A percentile compares a stretch with the other conserved stretches of the same genome.
phyloP scores from a whole-genome alignment of 192 early-diverging fungal genomes.

The Spizellomyces punctatus region DNA sequence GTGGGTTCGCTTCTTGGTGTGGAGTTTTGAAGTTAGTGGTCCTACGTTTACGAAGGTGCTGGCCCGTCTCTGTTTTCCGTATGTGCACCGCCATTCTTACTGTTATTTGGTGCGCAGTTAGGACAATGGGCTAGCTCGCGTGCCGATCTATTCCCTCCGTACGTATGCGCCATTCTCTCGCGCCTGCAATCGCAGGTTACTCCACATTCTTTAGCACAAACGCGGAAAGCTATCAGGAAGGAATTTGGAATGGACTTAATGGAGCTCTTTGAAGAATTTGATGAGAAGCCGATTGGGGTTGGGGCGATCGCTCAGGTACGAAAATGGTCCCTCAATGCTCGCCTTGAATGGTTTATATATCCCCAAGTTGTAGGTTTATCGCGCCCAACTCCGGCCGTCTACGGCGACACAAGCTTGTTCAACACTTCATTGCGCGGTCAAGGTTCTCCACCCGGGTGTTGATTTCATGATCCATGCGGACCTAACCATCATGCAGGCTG shows the following conservation, averaged over 20 bases:
- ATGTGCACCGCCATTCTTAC: neutral
- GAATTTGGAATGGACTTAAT: conserved; percentile 69
- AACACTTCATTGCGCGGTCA: conserved; percentile 66
- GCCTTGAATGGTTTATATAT: neutral
- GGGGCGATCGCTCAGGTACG: conserved; percentile 94
- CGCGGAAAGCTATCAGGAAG: conserved; percentile 61
- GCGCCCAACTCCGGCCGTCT: conserved; percentile 14
- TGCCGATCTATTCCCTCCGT: conserved; percentile 79
- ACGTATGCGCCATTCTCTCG: conserved; percentile 74
- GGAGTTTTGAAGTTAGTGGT: conserved; percentile 81
- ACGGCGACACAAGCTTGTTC: neutral
- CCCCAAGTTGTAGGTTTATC: conserved; percentile 15
- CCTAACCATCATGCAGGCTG: conserved; percentile 76
- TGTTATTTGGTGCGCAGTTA: conserved; percentile 41
- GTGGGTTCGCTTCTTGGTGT: conserved; percentile 85
- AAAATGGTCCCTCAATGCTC: neutral
- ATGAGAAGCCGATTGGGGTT: conserved; percentile 78
- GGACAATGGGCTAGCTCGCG: conserved; percentile 95
- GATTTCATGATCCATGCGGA: conserved; percentile 71
- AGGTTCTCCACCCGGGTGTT: conserved; percentile 88
- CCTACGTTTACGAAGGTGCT: conserved; percentile 93
- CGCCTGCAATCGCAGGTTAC: conserved; percentile 80
- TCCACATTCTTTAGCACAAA: conserved; percentile 75
- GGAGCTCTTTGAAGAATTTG: conserved; percentile 78
- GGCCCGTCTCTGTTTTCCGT: neutral